A percentile compares a stretch with the other conserved stretches of the same genome.
Evolutionary conservation across 2,329 filamentous ascomycete genomes (phyloP).

Genomic region (Catunica adiposa): DNA sequence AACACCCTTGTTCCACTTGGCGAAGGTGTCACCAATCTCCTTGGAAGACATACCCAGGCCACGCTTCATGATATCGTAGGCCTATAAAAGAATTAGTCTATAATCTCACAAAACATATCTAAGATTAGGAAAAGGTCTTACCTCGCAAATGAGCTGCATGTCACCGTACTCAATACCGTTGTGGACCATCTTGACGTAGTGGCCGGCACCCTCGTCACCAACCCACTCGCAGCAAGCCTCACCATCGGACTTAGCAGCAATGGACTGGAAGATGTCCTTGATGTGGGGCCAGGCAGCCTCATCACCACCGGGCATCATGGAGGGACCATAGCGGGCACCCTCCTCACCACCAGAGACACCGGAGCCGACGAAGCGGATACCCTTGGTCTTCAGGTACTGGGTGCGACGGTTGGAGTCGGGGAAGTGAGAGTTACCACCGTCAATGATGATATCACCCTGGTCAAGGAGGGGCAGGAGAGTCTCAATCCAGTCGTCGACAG

Average conservation of each 20-base stretch:
- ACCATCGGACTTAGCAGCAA: conserved; percentile 90
- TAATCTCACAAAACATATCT: neutral
- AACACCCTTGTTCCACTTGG: conserved; percentile 97
- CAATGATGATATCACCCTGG: conserved; percentile 93
- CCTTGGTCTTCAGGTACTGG: conserved; percentile 71
- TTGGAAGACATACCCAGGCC: conserved; percentile 76
- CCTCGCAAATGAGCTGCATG: conserved; percentile 99
- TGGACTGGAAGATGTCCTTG: conserved; percentile 98
- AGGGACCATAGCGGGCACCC: conserved; percentile 93
- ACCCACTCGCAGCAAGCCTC: conserved; percentile 99
- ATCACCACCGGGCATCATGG: conserved; percentile 97
- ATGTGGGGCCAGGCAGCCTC: conserved; percentile 96
- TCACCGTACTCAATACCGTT: conserved; percentile 99
- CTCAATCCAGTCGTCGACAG: conserved; percentile 98
- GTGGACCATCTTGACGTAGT: conserved; percentile 99
- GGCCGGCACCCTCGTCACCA: conserved; percentile 95
- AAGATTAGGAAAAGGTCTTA: conserved; percentile 28
- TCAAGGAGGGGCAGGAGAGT: conserved; percentile 70
- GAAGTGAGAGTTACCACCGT: conserved; percentile 98
- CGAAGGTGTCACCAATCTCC: conserved; percentile 90
- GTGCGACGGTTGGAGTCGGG: conserved; percentile 97
- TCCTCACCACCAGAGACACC: conserved; percentile 99
- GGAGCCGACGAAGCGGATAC: conserved; percentile 86
- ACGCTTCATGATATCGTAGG: conserved; percentile 99
- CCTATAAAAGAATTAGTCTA: conserved; percentile 34